Percentiles rank a stretch among this genome's conserved stretches.
Evolutionary conservation across 352 stramenopile genomes (phyloP).

Genomic region (Thalassiosira mediterranea): DNA sequence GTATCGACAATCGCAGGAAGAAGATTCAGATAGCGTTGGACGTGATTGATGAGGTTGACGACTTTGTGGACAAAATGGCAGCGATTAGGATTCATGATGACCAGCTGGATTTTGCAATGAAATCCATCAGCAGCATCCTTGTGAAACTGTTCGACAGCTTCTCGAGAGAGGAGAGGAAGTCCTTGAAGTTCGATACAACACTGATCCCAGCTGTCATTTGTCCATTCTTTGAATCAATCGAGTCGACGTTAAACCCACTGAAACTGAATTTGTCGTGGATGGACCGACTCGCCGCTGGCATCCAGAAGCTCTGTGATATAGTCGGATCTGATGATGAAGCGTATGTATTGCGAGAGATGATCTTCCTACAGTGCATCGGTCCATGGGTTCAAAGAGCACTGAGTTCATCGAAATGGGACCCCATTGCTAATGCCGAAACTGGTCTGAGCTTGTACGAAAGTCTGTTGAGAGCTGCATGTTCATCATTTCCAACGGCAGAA

Average conservation of each 20-base stretch:
- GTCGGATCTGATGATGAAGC: conserved; percentile 26
- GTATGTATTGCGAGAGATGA: conserved; percentile 32
- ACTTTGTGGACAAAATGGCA: conserved; percentile 17
- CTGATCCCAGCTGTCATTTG: conserved; percentile 65
- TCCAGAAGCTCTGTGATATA: conserved; percentile 7
- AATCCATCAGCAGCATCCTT: conserved; percentile 36
- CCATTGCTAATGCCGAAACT: conserved; percentile 42
- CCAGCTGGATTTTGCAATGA: conserved; percentile 28
- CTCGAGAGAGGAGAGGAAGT: conserved; percentile 50
- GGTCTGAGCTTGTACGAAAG: conserved; percentile 68
- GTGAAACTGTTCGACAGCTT: conserved; percentile 52
- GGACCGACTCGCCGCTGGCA: conserved; percentile 28
- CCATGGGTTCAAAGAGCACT: conserved; percentile 59
- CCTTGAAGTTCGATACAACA: conserved; percentile 67
- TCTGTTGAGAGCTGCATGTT: conserved; percentile 26
- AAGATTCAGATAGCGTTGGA: conserved; percentile 61
- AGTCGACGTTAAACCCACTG: conserved; percentile 16
- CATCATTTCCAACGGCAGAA: conserved; percentile 22
- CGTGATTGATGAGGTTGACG: conserved; percentile 57
- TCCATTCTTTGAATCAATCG: conserved; percentile 6
- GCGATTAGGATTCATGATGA: conserved; percentile 8
- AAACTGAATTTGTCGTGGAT: conserved; percentile 32
- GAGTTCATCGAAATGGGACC: conserved; percentile 69
- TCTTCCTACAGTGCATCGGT: conserved; percentile 41
- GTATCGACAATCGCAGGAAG: conserved; percentile 30